Evolutionary conservation across 2,329 filamentous ascomycete species (phyloP), one percentile per base, ranked within the genome.

Genomic region (Scedosporium aurantiacum): DNA sequence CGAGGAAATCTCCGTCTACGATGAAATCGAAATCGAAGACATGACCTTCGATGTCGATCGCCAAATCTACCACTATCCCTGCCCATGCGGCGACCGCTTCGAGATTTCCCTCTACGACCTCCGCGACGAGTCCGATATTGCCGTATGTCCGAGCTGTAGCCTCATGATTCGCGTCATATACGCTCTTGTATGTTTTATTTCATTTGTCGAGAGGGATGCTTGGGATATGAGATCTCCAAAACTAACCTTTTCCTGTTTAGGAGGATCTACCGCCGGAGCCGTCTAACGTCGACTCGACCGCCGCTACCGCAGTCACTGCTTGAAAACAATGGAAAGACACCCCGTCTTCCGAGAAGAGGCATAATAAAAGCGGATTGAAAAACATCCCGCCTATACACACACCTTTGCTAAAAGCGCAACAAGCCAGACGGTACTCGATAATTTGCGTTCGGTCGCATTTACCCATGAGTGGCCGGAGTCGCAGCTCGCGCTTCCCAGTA

Each of bases 1-100:
- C 65, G 80, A 83, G 60, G 77, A 78, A 40, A 74, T 88, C 62
- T 85, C 88, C 67, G 90, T 96, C 72, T 97, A 97, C 79, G 93
- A 97, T 71, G 93, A 97, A 75, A 93, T 97, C 75, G 93, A 97
- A 74, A 97, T 97, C 78, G 93, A 97, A 74, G 94, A 99, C 76
- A 96, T 97, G 91, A 94, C 89, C 69, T 97, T 84, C 73, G 91
- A 97, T 74, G 78, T 85, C 56, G 80, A 81, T 3, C 82, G 91
- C 47, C 88, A 96, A 73, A 87, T 96, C 68, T 99, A 96, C 78
- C 89, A 93, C 76, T 96, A 96, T 73, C 94, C 94, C 14, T 99
- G 94, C 73, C 94, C 94, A 1, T 99, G 94, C 75, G 94, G 94
- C 78, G 94, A 99, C 77, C 85, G 90, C 63, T 99, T 99, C 77